Conservation (phyloP, 2,329 filamentous ascomycete species). For the Aspergillus tubingensis region DNA sequence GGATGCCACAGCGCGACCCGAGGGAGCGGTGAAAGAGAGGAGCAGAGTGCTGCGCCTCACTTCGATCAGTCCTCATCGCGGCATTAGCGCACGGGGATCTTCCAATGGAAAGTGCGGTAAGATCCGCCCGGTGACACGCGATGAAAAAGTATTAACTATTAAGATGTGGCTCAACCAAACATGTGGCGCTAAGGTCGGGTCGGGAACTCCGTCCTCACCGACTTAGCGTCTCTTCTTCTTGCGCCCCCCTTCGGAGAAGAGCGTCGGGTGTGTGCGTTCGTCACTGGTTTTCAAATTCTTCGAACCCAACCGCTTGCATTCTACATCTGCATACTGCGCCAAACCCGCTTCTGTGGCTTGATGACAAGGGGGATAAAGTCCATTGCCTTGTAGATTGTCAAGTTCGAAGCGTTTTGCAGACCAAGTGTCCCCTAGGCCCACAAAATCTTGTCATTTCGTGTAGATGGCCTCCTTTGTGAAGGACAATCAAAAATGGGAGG, state of each 20-base stretch:
- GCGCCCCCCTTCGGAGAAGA: conserved; percentile 14
- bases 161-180: conserved; percentile 21
- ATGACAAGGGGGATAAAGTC: background rate
- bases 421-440: background rate
- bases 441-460: background rate
- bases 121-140: conserved; percentile 20
- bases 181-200: conserved; percentile 20
- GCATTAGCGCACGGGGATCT: conserved; percentile 16
- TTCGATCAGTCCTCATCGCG: conserved; percentile 1
- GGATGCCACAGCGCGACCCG: background rate
- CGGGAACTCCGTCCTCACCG: conserved; percentile 20
- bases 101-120: conserved; percentile 20
- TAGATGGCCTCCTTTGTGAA: background rate
- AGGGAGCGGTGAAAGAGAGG: conserved; percentile 22
- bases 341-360: background rate
- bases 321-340: background rate
- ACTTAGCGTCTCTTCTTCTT: conserved; percentile 10
- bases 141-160: conserved; percentile 9
- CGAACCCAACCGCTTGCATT: background rate
- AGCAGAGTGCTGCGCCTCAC: conserved; percentile 23
- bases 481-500: background rate
- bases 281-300: background rate
- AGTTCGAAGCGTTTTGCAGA: background rate
- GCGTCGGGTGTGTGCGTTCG: conserved; percentile 9
- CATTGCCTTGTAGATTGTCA: too few species aligned